These are phyloP conservation scores for Fraxinus xanthoxyloides DNA, from an alignment of 305 asterid genomes.

Conservation along the genomic window DNA sequence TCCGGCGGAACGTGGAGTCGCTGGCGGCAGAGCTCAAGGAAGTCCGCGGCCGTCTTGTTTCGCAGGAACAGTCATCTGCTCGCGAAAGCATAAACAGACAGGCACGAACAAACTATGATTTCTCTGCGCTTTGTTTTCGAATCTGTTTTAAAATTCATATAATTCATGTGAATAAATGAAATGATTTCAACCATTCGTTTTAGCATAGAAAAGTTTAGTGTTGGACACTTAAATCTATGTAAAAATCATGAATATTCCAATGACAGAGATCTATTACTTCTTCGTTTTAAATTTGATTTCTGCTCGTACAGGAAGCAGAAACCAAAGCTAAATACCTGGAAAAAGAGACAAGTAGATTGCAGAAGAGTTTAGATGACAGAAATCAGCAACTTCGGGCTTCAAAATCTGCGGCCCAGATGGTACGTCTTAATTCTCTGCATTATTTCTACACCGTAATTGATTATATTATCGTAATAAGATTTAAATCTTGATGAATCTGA, in stretches of 20 bases:
- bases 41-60: slow-evolving; percentile 62
- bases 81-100: slow-evolving; percentile 69
- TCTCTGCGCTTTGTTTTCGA: background rate
- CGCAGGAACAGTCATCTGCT: slow-evolving; percentile 55
- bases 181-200: slow-evolving; percentile 23
- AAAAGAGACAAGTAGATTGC: slow-evolving; percentile 53
- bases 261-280: background rate
- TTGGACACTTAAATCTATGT: slow-evolving; percentile 3
- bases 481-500: background rate
- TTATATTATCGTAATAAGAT: background rate
- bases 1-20: slow-evolving; percentile 89
- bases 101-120: slow-evolving; percentile 35
- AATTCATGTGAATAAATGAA: slow-evolving; percentile 1
- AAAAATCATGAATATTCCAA: slow-evolving; percentile 9
- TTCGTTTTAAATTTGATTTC: background rate
- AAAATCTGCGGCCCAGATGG: slow-evolving; percentile 54
- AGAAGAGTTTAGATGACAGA: slow-evolving; percentile 58
- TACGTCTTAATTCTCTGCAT: slow-evolving; percentile 13
- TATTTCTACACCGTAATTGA: background rate
- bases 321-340: slow-evolving; percentile 61
- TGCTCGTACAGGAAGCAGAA: slow-evolving; percentile 61
- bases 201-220: background rate
- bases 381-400: slow-evolving; percentile 56
- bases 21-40: slow-evolving; percentile 93
- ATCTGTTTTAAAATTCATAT: background rate